phyloP scores from a whole-genome alignment of 192 early-diverging fungal species.

The Backusella morwellensis region DNA sequence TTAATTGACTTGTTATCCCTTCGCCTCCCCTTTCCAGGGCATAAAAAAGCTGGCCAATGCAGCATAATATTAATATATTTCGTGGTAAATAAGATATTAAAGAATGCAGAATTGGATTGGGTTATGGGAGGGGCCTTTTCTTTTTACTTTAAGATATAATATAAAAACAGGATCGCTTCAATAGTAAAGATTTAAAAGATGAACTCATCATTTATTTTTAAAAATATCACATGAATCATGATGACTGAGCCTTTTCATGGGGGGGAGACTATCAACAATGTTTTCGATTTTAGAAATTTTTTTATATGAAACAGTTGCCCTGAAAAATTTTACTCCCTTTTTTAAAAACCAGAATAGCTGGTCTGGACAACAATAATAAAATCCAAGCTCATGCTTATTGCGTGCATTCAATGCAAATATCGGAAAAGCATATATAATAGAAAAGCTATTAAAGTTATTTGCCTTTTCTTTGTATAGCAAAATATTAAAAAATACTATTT shows the following conservation, averaged over 20 bases:
- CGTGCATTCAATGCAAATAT: not conserved
- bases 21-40: not conserved
- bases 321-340: not conserved
- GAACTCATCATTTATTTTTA: not conserved
- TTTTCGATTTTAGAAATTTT: not conserved
- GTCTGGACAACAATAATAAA: not conserved
- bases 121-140: not conserved
- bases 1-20: not conserved
- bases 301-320: not conserved
- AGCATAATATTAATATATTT: not conserved
- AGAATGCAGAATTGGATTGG: not conserved
- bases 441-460: too few species aligned
- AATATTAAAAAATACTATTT: too few species aligned
- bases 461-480: too few species aligned
- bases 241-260: not conserved
- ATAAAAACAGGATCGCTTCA: too few species aligned
- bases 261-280: not conserved
- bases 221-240: not conserved
- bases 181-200: too few species aligned
- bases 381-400: not conserved
- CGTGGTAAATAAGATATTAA: not conserved
- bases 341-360: not conserved
- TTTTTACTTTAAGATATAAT: too few species aligned
- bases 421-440: too few species aligned
- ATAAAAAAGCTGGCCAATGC: not conserved